Evolutionary conservation across 2,329 filamentous ascomycete genomes (phyloP).

Genomic region (Aureobasidium pullulans): DNA sequence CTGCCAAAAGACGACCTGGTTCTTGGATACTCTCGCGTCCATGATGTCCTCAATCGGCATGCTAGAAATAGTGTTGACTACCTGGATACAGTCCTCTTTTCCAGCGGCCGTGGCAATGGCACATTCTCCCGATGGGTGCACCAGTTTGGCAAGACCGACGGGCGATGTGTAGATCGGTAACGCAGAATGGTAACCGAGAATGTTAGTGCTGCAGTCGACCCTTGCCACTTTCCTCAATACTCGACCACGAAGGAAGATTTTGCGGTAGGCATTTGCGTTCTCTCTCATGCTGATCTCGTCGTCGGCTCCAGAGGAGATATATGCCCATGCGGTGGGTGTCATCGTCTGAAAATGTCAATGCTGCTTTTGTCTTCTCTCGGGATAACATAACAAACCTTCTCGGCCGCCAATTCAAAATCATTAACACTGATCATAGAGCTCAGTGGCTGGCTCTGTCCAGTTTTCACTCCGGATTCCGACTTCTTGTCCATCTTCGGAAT

Average conservation of each 20-base stretch:
- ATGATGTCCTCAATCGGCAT: slow-evolving; percentile 25
- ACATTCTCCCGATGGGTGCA: slow-evolving; percentile 27
- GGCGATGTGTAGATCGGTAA: slow-evolving; percentile 31
- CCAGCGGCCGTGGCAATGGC: slow-evolving; percentile 23
- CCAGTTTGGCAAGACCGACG: slow-evolving; percentile 26
- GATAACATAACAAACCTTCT: slow-evolving; percentile 17
- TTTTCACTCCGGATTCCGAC: slow-evolving; percentile 18
- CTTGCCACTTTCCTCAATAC: slow-evolving; percentile 32
- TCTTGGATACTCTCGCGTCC: slow-evolving; percentile 19
- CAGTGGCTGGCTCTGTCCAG: slow-evolving; percentile 36
- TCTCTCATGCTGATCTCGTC: slow-evolving; percentile 37
- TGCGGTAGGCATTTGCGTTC: slow-evolving; percentile 33
- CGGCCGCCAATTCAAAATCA: slow-evolving; percentile 35
- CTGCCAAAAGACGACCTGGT: slow-evolving; percentile 46
- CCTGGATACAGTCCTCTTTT: slow-evolving; percentile 22
- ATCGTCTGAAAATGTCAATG: slow-evolving; percentile 16
- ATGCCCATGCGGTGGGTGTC: slow-evolving; percentile 32
- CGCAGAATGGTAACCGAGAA: slow-evolving; percentile 23
- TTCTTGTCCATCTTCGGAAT: slow-evolving; percentile 16
- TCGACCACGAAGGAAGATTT: slow-evolving; percentile 38
- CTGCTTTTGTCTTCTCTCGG: neutral
- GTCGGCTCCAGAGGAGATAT: slow-evolving; percentile 42
- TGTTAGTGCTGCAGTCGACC: slow-evolving; percentile 26
- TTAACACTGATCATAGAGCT: slow-evolving; percentile 38
- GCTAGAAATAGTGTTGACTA: slow-evolving; percentile 24